Evolutionary conservation across 192 early-diverging fungal species (phyloP).

Genomic region (Funneliformis geosporum): DNA sequence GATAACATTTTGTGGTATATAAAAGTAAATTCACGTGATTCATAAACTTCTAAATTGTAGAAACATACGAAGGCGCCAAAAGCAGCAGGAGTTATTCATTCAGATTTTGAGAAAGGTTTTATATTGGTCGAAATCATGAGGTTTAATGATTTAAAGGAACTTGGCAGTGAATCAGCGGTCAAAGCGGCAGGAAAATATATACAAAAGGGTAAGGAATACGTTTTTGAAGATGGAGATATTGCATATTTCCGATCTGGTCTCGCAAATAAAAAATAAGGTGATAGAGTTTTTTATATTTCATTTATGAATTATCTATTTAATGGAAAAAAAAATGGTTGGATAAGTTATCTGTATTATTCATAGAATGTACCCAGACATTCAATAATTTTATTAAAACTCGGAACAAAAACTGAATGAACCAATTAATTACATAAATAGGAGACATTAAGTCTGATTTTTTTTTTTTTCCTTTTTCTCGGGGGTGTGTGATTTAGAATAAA

Average conservation of each 20-base stretch:
- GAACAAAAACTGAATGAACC: too few species aligned
- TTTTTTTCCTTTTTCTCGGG: too few species aligned
- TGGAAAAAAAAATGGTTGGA: too few species aligned
- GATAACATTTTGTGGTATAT: not conserved
- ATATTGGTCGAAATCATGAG: slow-evolving; percentile 94
- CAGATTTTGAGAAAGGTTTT: slow-evolving; percentile 81
- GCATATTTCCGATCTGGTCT: slow-evolving; percentile 62
- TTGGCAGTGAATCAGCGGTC: slow-evolving; percentile 84
- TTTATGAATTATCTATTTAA: too few species aligned
- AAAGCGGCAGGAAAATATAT: slow-evolving; percentile 90
- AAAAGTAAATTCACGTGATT: not conserved
- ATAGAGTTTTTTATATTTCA: not conserved
- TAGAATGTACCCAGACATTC: too few species aligned
- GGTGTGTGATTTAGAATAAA: too few species aligned
- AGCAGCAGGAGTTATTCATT: slow-evolving; percentile 67
- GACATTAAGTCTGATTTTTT: too few species aligned
- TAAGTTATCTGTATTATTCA: too few species aligned
- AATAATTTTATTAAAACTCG: too few species aligned
- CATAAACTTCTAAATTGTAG: not conserved
- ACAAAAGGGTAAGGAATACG: slow-evolving; percentile 90
- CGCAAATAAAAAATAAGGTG: slow-evolving; percentile 30
- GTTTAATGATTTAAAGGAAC: slow-evolving; percentile 83
- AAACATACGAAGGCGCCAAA: slow-evolving; percentile 43
- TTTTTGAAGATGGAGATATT: slow-evolving; percentile 93
- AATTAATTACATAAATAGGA: too few species aligned